Evolutionary conservation across 2,329 filamentous ascomycete species (phyloP).

Genomic region (Fusarium nelsonii): DNA sequence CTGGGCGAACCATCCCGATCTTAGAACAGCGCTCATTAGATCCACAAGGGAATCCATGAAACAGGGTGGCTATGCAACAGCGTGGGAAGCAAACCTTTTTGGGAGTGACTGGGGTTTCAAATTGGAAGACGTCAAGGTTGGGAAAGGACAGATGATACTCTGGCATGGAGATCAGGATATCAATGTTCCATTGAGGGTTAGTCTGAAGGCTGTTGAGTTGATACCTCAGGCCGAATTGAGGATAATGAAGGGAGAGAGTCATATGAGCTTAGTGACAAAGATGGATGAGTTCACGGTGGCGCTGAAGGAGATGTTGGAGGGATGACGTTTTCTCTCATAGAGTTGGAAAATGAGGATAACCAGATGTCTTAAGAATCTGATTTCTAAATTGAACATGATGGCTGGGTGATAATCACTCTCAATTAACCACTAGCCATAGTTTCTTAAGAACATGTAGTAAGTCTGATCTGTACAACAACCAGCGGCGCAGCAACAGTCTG

Average conservation of each 20-base stretch:
- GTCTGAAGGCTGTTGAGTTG: constrained; percentile 15
- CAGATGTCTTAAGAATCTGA: too few species aligned
- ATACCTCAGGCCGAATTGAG: constrained; percentile 23
- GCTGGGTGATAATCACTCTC: too few species aligned
- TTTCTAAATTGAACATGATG: too few species aligned
- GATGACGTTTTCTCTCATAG: background rate
- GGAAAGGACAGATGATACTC: constrained; percentile 26
- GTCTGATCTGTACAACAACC: background rate
- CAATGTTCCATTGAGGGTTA: constrained; percentile 20
- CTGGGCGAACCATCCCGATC: constrained; percentile 1
- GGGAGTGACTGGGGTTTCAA: constrained; percentile 32
- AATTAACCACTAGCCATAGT: background rate
- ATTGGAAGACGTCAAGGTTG: constrained; percentile 25
- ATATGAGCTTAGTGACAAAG: constrained; percentile 25
- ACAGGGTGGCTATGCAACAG: constrained; percentile 14
- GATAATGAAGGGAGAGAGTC: constrained; percentile 24
- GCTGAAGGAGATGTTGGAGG: constrained; percentile 21
- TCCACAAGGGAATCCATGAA: constrained; percentile 22
- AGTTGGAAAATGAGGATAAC: too few species aligned
- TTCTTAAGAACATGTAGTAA: too few species aligned
- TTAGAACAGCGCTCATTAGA: background rate
- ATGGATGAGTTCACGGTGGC: background rate
- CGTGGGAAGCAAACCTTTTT: constrained; percentile 27
- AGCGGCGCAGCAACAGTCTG: background rate
- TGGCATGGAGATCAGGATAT: constrained; percentile 33